phyloP scores from a whole-genome alignment of 345 rosid species.

The Eucalyptus melliodora region DNA sequence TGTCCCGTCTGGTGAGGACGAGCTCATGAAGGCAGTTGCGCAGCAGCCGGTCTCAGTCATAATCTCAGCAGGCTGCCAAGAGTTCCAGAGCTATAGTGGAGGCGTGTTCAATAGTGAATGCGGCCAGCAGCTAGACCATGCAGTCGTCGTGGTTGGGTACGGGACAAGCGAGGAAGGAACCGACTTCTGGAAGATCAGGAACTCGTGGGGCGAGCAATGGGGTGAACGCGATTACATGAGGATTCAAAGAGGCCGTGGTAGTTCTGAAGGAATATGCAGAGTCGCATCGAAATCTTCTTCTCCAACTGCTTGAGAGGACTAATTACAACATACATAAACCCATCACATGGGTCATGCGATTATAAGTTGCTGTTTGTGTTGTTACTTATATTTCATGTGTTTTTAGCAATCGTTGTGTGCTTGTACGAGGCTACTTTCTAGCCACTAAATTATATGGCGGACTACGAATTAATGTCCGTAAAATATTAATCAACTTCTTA shows the following conservation, averaged over 20 bases:
- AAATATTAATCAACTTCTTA: not conserved
- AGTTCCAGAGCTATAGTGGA: not conserved
- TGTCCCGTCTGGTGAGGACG: not conserved
- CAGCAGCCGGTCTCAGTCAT: not conserved
- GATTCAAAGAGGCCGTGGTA: not conserved
- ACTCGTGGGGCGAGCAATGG: not conserved
- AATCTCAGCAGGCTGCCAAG: not conserved
- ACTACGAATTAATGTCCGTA: not conserved
- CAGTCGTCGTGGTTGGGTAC: not conserved
- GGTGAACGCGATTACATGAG: not conserved
- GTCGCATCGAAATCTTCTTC: not conserved
- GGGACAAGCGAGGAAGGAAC: not conserved
- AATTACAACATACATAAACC: not conserved
- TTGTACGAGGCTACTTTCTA: not conserved
- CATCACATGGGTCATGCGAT: not conserved
- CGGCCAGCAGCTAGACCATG: not conserved
- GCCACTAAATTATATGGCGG: not conserved
- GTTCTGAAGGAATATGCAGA: not conserved
- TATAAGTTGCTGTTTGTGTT: not conserved
- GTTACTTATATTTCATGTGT: not conserved
- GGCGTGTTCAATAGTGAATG: not conserved
- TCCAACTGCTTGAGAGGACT: not conserved
- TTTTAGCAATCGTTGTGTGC: not conserved
- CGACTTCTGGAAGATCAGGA: not conserved
- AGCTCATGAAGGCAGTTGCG: not conserved